Evolutionary conservation across 495 filamentous ascomycete genomes (phyloP).

Genomic region (Aspergillus sparsus): DNA sequence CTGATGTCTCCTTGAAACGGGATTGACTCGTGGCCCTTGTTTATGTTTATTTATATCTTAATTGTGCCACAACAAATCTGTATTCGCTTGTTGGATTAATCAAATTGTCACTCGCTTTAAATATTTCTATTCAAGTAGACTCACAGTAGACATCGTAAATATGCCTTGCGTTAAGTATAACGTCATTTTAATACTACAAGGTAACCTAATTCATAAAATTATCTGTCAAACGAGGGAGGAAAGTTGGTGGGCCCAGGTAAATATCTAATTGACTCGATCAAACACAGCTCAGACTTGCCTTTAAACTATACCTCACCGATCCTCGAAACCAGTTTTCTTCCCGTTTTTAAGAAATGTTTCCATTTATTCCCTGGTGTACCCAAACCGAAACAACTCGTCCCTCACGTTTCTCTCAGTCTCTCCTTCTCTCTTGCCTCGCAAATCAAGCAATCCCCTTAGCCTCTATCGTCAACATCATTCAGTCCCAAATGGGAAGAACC

Average conservation of each 20-base stretch:
- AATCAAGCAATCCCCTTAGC: neutral
- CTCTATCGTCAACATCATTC: neutral
- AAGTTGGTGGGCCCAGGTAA: too few species aligned
- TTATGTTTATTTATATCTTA: conserved; percentile 10
- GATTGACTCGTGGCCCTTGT: conserved; percentile 58
- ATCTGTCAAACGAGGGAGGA: too few species aligned
- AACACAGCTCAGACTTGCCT: conserved; percentile 57
- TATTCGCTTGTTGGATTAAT: conserved; percentile 8
- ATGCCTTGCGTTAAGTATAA: too few species aligned
- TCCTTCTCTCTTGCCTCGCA: neutral
- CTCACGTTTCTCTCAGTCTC: neutral
- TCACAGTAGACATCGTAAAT: too few species aligned
- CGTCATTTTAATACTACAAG: too few species aligned
- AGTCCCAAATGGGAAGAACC: conserved; percentile 13
- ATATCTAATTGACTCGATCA: neutral
- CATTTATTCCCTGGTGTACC: neutral
- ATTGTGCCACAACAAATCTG: conserved; percentile 8
- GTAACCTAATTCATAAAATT: too few species aligned
- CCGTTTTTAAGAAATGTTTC: neutral
- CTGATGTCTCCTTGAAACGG: conserved; percentile 52
- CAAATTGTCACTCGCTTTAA: conserved; percentile 9
- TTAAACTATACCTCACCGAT: conserved; percentile 40
- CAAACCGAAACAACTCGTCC: neutral
- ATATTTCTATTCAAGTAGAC: neutral
- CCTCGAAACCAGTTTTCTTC: conserved; percentile 22